Percentiles rank a stretch among this genome's conserved stretches.
These are phyloP conservation scores for Macrolepiota fuliginosa DNA, from an alignment of 768 basidiomycete species.

Conservation along the genomic window DNA sequence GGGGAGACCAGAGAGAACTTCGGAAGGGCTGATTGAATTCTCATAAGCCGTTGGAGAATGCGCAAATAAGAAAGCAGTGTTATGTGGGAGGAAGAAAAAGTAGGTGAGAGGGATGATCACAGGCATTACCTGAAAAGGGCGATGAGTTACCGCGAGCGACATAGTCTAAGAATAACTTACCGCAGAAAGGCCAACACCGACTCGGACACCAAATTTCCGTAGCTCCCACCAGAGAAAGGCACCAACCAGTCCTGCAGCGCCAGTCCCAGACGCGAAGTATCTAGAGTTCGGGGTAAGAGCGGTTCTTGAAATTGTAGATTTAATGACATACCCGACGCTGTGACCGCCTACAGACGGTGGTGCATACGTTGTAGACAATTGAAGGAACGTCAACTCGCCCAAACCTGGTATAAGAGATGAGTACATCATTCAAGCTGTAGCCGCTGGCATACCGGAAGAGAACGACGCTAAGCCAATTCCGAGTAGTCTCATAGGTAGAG, in stretches of 20 bases:
- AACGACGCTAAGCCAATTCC: constrained; percentile 82
- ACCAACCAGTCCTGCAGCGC: constrained; percentile 90
- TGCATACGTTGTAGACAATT: constrained; percentile 81
- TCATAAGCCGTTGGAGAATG: constrained; percentile 35
- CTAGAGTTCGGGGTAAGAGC: constrained; percentile 29
- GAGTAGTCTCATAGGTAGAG: constrained; percentile 64
- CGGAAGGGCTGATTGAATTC: constrained; percentile 29
- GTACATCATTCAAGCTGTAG: constrained; percentile 1
- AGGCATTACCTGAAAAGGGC: constrained; percentile 64
- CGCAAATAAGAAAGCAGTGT: constrained; percentile 45
- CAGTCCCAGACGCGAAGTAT: constrained; percentile 93
- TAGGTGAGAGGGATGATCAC: constrained; percentile 76
- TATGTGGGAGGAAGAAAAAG: constrained; percentile 71
- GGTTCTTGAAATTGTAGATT: background rate
- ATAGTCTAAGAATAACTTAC: constrained; percentile 39
- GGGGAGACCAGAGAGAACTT: constrained; percentile 29
- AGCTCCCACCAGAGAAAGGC: constrained; percentile 96
- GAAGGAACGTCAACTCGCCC: constrained; percentile 92
- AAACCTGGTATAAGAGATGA: constrained; percentile 52
- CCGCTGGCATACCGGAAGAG: constrained; percentile 59
- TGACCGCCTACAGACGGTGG: constrained; percentile 70
- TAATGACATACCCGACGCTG: constrained; percentile 66
- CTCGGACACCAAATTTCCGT: constrained; percentile 76
- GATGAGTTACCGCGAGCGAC: background rate
- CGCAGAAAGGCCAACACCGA: constrained; percentile 81